These are phyloP conservation scores for Pseudozyma tsukubaensis DNA, from an alignment of 1,284 basidiomycete genomes.

Conservation along the genomic window DNA sequence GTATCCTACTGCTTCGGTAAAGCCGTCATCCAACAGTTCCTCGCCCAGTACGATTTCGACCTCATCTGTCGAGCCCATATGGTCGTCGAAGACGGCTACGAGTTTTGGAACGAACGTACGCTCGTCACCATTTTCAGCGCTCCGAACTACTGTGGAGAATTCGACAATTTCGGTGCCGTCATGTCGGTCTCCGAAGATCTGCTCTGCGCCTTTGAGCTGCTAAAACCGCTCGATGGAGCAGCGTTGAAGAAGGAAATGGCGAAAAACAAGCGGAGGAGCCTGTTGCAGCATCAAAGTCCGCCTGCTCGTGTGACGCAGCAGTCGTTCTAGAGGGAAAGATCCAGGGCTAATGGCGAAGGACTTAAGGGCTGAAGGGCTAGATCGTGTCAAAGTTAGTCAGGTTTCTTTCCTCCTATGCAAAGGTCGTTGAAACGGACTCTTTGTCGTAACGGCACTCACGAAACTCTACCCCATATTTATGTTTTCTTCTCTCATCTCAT, in stretches of 20 bases:
- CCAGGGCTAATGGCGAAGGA: too few species aligned
- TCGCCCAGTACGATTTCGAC: constrained; percentile 89
- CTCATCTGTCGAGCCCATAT: constrained; percentile 99
- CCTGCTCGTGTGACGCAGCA: constrained; percentile 29
- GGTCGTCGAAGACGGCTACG: constrained; percentile 97
- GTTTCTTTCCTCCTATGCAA: too few species aligned
- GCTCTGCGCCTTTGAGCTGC: constrained; percentile 94
- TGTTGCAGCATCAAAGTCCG: constrained; percentile 39
- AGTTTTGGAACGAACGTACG: constrained; percentile 99
- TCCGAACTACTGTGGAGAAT: constrained; percentile 91
- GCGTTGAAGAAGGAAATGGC: constrained; percentile 99
- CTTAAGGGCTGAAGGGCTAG: too few species aligned
- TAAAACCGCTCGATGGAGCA: constrained; percentile 91
- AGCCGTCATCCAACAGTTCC: constrained; percentile 94
- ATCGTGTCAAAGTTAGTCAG: too few species aligned
- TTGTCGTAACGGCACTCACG: too few species aligned
- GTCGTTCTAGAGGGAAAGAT: constrained; percentile 19
- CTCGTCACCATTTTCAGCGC: constrained; percentile 98
- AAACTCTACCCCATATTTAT: too few species aligned
- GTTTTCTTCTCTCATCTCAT: too few species aligned
- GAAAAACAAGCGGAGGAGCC: constrained; percentile 93
- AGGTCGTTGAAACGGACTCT: too few species aligned
- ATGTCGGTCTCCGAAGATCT: constrained; percentile 95
- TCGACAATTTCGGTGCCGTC: constrained; percentile 89
- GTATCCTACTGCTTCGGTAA: constrained; percentile 99